Evolutionary conservation across 108 stramenopile genomes (phyloP).

Genomic region (Cyclotella sp.): DNA sequence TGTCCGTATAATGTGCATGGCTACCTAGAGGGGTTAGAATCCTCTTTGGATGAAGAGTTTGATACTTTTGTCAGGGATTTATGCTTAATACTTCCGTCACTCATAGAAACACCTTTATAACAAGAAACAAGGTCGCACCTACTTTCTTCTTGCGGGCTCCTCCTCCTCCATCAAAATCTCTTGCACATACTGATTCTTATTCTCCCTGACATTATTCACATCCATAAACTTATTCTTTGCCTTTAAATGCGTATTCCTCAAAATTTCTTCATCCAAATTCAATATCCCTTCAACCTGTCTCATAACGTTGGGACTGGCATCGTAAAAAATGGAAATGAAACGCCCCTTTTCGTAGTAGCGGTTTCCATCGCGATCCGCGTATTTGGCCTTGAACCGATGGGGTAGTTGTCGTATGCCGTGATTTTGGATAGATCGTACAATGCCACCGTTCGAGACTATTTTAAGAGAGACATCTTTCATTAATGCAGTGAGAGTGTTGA

Average conservation of each 20-base stretch:
- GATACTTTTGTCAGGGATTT: too few relatives aligned
- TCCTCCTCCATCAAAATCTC: slow-evolving; percentile 38
- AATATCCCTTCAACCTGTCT: slow-evolving; percentile 68
- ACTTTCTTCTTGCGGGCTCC: neutral
- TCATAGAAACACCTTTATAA: neutral
- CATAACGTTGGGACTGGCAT: slow-evolving; percentile 73
- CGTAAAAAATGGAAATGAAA: slow-evolving; percentile 83
- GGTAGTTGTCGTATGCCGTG: slow-evolving; percentile 88
- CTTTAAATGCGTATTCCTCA: slow-evolving; percentile 80
- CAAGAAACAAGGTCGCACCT: too few relatives aligned
- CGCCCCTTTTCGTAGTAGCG: slow-evolving; percentile 88
- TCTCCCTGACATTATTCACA: slow-evolving; percentile 73
- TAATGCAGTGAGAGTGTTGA: slow-evolving; percentile 61
- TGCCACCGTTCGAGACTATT: slow-evolving; percentile 82
- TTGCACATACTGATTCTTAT: slow-evolving; percentile 87
- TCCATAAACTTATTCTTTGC: slow-evolving; percentile 70
- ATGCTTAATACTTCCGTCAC: neutral
- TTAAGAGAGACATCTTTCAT: slow-evolving; percentile 77
- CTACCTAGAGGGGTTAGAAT: too few relatives aligned
- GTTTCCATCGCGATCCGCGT: slow-evolving; percentile 77
- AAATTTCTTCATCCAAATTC: slow-evolving; percentile 74
- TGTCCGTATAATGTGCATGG: too few relatives aligned
- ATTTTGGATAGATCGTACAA: slow-evolving; percentile 87
- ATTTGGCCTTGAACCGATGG: slow-evolving; percentile 83
- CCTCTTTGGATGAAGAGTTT: too few relatives aligned